These are phyloP conservation scores for Elsinoe arachidis DNA, from an alignment of 2,329 filamentous ascomycete genomes.

Conservation along the genomic window DNA sequence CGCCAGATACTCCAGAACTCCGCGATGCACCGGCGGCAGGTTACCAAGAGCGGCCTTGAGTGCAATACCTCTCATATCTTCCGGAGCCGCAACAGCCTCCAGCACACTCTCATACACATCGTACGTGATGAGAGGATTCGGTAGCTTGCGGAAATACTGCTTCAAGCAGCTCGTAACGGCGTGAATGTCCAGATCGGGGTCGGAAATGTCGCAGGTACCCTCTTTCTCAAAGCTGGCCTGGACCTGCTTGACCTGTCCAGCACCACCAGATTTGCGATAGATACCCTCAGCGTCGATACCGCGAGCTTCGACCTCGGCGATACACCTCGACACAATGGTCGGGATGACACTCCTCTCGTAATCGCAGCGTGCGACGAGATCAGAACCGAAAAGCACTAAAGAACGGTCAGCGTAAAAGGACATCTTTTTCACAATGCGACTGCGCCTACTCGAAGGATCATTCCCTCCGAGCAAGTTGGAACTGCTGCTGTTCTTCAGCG, in stretches of 20 bases:
- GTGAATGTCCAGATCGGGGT: slow-evolving; percentile 88
- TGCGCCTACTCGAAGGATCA: slow-evolving; percentile 25
- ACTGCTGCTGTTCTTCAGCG: slow-evolving; percentile 37
- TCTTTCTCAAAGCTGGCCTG: slow-evolving; percentile 85
- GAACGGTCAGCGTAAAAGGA: slow-evolving; percentile 18
- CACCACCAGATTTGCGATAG: slow-evolving; percentile 93
- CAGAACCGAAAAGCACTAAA: slow-evolving; percentile 72
- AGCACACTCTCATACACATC: slow-evolving; percentile 85
- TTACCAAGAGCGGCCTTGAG: slow-evolving; percentile 66
- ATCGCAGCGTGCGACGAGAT: slow-evolving; percentile 75
- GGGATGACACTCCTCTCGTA: slow-evolving; percentile 85
- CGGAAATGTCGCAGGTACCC: slow-evolving; percentile 77
- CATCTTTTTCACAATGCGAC: background rate
- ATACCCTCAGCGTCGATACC: slow-evolving; percentile 98
- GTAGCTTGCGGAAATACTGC: slow-evolving; percentile 93
- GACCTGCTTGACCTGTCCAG: slow-evolving; percentile 80
- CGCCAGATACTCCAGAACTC: slow-evolving; percentile 86
- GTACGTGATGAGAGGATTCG: slow-evolving; percentile 80
- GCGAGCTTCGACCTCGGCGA: slow-evolving; percentile 89
- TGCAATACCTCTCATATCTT: slow-evolving; percentile 60
- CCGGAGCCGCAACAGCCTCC: slow-evolving; percentile 56
- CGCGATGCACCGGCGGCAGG: slow-evolving; percentile 74
- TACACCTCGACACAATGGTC: slow-evolving; percentile 82
- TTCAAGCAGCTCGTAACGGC: slow-evolving; percentile 92
- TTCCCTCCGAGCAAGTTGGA: slow-evolving; percentile 31